A percentile compares a stretch with the other conserved stretches of the same genome.
Conservation (phyloP, 1,284 basidiomycete species). For the Sanghuangporus weigelae region DNA sequence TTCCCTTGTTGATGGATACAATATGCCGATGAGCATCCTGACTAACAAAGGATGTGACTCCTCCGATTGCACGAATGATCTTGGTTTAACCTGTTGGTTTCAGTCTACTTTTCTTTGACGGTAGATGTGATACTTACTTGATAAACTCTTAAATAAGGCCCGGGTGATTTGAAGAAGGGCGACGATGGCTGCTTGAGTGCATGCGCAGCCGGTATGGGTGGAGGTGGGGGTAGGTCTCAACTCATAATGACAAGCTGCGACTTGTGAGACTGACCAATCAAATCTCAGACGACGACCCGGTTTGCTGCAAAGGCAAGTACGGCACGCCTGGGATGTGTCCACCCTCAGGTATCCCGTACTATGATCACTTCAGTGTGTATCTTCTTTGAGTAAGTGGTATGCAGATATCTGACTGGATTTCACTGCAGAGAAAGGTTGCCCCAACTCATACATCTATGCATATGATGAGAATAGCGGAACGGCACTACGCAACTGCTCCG, state of each 20-base stretch:
- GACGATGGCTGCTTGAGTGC: slow-evolving; percentile 55
- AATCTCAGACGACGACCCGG: slow-evolving; percentile 30
- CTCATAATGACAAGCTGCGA: not conserved
- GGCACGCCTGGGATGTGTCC: slow-evolving; percentile 47
- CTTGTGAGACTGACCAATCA: not conserved
- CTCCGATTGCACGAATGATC: slow-evolving; percentile 47
- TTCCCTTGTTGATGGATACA: slow-evolving; percentile 53
- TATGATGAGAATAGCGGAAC: slow-evolving; percentile 50
- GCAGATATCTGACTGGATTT: not conserved
- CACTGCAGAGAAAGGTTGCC: slow-evolving; percentile 40
- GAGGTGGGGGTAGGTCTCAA: slow-evolving; percentile 32
- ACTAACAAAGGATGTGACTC: slow-evolving; percentile 45
- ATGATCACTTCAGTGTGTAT: slow-evolving; percentile 46
- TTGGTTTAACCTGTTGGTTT: slow-evolving; percentile 39
- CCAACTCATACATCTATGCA: slow-evolving; percentile 51
- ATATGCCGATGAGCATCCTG: slow-evolving; percentile 51
- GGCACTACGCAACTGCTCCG: slow-evolving; percentile 46
- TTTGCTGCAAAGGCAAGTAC: slow-evolving; percentile 51
- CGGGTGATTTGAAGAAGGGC: slow-evolving; percentile 38
- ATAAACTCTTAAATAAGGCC: slow-evolving; percentile 38
- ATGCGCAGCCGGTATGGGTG: slow-evolving; percentile 48
- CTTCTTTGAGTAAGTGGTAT: not conserved
- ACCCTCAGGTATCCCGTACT: slow-evolving; percentile 42
- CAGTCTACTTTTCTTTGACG: not conserved
- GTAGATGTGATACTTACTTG: not conserved